Base-by-base conservation (phyloP, 192 early-diverging fungal species). In the Coemansia sp. region DNA sequence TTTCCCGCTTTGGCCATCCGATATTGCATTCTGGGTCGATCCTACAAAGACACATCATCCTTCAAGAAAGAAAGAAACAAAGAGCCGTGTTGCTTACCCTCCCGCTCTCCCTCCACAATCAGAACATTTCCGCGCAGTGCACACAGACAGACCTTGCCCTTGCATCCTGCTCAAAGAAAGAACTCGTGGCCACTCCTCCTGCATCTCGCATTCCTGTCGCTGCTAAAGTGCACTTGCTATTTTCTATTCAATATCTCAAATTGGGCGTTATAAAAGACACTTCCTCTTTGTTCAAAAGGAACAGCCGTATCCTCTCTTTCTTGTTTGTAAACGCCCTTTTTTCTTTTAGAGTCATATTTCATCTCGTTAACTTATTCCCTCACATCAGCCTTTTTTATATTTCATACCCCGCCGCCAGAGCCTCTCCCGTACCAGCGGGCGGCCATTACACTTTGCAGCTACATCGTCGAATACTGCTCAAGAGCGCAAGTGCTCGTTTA, bases 151-250 rank as follows among this genome's bases (percentile, higher is more conserved):
- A 60, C 56, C 65, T 7, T 17, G 70, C 70, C 70, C 70, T 72
- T 69, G 67, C 59, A 65, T 69, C 61, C 34, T 62, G 59, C 59
- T 52, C 32, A 61, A 23, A 32, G 43, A 53, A 62, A 32, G 43
- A 53, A 62, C 73, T 62, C 67, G 73, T 70, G 73, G 67, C 63
- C 55, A 19, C 34, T 9, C 55, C 48, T 59, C 67, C 56, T 70
- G 73, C 66, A 74, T 74, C 55, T 35, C 71, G 62, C 66, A 67
- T 62, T 68, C 55, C 46, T 32, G 13, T 49, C 58, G 46, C 59
- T 70, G 61, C 49, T 52, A 52, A 52, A 52, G 49, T 59, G 48
- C 54, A 46, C 38, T 65, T 65, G 38, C 54, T 32, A 35, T 54
- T 48, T 23, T 22, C 54, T 65, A 41, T 23, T 52, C 23, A 7